Conservation (phyloP, 345 rosid genomes). For the Lenwebbia sp. region DNA sequence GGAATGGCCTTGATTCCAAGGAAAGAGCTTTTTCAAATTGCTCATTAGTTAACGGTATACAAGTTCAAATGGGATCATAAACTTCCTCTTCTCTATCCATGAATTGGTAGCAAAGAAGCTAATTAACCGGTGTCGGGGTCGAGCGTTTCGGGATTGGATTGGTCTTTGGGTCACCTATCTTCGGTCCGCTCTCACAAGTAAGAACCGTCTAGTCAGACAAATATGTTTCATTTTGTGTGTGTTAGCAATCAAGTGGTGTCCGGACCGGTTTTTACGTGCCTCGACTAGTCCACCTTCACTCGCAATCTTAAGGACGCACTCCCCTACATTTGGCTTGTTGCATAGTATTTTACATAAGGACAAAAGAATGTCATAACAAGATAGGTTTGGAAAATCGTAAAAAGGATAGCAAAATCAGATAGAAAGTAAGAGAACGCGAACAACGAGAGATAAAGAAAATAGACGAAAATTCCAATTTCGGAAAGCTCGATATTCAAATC, state of each 20-base stretch:
- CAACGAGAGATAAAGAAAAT: neutral
- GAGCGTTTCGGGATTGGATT: neutral
- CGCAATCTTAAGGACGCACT: neutral
- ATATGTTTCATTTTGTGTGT: neutral
- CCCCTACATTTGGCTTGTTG: neutral
- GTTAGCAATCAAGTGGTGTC: neutral
- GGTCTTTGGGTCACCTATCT: neutral
- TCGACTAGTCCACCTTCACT: neutral
- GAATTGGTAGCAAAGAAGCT: neutral
- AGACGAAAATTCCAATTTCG: neutral
- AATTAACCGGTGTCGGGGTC: neutral
- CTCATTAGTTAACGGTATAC: neutral
- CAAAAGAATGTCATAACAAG: neutral
- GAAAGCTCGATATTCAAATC: neutral
- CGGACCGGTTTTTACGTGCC: neutral
- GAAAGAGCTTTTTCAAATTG: neutral
- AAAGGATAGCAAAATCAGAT: neutral
- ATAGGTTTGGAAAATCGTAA: neutral
- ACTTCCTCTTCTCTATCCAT: neutral
- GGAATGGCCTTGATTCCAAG: neutral
- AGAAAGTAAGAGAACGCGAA: neutral
- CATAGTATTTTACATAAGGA: neutral
- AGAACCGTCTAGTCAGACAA: neutral
- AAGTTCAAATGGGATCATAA: neutral
- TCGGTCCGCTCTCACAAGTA: neutral